phyloP scores from a whole-genome alignment of 106 monocot species.

The Phalaenopsis equestris region DNA sequence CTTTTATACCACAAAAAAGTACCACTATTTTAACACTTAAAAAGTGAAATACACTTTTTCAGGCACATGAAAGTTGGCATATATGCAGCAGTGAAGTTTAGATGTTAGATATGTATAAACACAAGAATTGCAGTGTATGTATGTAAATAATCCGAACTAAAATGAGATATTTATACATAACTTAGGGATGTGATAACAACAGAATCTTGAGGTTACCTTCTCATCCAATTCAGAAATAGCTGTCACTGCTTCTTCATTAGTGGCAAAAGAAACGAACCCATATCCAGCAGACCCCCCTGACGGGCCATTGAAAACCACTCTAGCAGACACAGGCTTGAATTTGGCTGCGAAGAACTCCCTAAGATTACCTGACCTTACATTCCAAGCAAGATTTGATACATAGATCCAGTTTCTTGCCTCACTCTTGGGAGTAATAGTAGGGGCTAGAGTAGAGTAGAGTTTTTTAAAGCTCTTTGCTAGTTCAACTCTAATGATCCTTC shows the following conservation, averaged over 20 bases:
- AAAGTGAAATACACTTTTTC: too few relatives aligned
- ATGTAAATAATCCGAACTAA: too few relatives aligned
- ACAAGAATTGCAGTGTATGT: too few relatives aligned
- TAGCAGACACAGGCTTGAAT: slow-evolving; percentile 58
- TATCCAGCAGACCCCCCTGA: slow-evolving; percentile 76
- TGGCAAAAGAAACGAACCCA: slow-evolving; percentile 86
- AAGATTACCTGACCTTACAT: slow-evolving; percentile 65
- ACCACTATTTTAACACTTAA: too few relatives aligned
- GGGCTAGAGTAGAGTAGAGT: slow-evolving; percentile 22
- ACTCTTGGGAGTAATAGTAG: slow-evolving; percentile 4
- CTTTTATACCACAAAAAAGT: too few relatives aligned
- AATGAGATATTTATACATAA: neutral
- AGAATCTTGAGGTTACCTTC: slow-evolving; percentile 45
- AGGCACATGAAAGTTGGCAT: too few relatives aligned
- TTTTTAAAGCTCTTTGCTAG: slow-evolving; percentile 74
- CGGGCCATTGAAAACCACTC: slow-evolving; percentile 67
- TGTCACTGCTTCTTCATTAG: slow-evolving; percentile 76
- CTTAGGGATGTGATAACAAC: neutral
- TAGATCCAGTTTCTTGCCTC: slow-evolving; percentile 53
- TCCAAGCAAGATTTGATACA: slow-evolving; percentile 90
- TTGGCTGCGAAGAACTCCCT: slow-evolving; percentile 57
- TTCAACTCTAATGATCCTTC: slow-evolving; percentile 80
- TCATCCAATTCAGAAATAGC: slow-evolving; percentile 80
- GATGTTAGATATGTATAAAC: too few relatives aligned
- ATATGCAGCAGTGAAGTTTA: too few relatives aligned